Conservation (phyloP, 139 green algal species). For the Picochlorum sp. region DNA sequence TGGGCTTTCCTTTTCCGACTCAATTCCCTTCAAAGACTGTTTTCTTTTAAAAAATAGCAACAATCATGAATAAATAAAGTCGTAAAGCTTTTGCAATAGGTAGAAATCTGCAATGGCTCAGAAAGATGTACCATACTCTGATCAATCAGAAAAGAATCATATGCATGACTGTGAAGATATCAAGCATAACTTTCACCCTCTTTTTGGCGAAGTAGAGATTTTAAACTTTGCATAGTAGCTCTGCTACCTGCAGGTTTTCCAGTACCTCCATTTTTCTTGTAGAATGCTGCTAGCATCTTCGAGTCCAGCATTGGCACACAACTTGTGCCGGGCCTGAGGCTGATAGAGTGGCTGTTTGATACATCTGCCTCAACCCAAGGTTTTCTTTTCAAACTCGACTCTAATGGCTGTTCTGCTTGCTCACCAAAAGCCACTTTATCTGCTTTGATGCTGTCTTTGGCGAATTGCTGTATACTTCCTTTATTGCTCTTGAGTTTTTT, state of each 20-base stretch:
- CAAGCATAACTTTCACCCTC: too few species aligned
- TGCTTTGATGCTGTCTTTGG: not conserved
- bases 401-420: not conserved
- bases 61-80: too few species aligned
- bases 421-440: slow-evolving; percentile 1
- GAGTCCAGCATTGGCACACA: not conserved
- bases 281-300: not conserved
- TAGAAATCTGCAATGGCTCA: too few species aligned
- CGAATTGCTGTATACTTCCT: not conserved
- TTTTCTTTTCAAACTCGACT: slow-evolving; percentile 4
- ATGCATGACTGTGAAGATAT: too few species aligned
- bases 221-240: not conserved
- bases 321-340: not conserved
- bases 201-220: not conserved
- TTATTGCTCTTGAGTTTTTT: not conserved
- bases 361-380: slow-evolving; percentile 1
- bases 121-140: too few species aligned
- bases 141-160: too few species aligned
- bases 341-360: not conserved
- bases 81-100: too few species aligned
- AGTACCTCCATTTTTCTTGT: not conserved
- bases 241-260: not conserved
- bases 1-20: too few species aligned
- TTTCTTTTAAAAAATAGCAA: too few species aligned
- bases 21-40: too few species aligned